phyloP scores from a whole-genome alignment of 1,139 yeast genomes.

The Pichia sp. region DNA sequence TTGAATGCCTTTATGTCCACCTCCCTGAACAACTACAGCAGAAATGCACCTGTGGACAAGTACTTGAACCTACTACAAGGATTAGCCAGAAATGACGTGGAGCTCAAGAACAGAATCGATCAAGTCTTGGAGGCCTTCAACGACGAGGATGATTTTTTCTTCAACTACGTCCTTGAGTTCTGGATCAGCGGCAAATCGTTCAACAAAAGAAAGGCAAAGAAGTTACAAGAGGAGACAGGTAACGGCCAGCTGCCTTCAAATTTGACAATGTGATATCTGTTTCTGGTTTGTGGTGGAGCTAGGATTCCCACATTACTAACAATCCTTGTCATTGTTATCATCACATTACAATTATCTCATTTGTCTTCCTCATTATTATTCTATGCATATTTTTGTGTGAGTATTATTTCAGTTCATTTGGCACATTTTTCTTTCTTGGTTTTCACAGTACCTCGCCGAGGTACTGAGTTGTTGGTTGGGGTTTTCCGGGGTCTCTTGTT shows the following conservation, averaged over 20 bases:
- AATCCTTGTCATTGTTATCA: not conserved
- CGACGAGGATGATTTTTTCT: conserved; percentile 32
- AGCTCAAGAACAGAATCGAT: conserved; percentile 27
- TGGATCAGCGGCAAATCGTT: conserved; percentile 32
- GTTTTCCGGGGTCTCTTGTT: not conserved
- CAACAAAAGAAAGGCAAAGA: conserved; percentile 27
- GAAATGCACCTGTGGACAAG: conserved; percentile 27
- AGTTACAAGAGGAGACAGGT: conserved; percentile 20
- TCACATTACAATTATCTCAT: not conserved
- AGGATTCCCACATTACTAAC: not conserved
- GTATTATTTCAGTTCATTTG: not conserved
- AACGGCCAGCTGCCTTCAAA: conserved; percentile 17
- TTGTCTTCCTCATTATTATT: conserved; percentile 2
- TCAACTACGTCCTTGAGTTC: conserved; percentile 31
- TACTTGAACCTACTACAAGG: conserved; percentile 27
- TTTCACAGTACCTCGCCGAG: not conserved
- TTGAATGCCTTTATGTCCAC: conserved; percentile 16
- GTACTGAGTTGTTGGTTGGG: not conserved
- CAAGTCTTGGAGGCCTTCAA: conserved; percentile 29
- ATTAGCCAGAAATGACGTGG: conserved; percentile 32
- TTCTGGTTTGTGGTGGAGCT: not conserved
- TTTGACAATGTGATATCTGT: conserved; percentile 13
- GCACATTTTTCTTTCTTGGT: conserved; percentile 1
- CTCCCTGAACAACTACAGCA: not conserved
- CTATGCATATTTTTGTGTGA: not conserved